phyloP scores from a whole-genome alignment of 257 asterid genomes.

The Prunella vulgaris region DNA sequence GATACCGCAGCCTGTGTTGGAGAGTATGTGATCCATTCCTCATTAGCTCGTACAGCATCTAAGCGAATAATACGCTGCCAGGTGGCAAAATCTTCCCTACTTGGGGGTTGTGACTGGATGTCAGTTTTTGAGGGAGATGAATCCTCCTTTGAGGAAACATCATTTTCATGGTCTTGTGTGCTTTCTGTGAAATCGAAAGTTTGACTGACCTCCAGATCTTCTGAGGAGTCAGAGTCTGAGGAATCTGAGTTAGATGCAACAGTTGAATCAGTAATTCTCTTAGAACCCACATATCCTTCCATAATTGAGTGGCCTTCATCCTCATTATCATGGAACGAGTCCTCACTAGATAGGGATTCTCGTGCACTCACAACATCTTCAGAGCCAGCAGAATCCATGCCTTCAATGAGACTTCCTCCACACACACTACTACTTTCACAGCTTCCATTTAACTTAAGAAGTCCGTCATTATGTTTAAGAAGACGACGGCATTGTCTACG shows the following conservation, averaged over 20 bases:
- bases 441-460: slow-evolving; percentile 28
- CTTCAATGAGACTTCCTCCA: slow-evolving; percentile 37
- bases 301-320: slow-evolving; percentile 35
- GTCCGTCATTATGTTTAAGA: slow-evolving; percentile 37
- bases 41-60: slow-evolving; percentile 83
- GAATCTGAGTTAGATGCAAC: slow-evolving; percentile 39
- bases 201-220: slow-evolving; percentile 58
- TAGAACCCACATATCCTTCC: slow-evolving; percentile 41
- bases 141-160: slow-evolving; percentile 9
- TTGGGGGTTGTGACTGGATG: slow-evolving; percentile 44
- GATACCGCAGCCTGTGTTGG: slow-evolving; percentile 51
- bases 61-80: slow-evolving; percentile 89
- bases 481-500: slow-evolving; percentile 59
- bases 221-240: slow-evolving; percentile 74
- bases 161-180: slow-evolving; percentile 38
- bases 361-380: slow-evolving; percentile 79
- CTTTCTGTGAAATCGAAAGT: slow-evolving; percentile 53
- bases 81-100: slow-evolving; percentile 59
- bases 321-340: slow-evolving; percentile 36
- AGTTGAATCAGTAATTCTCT: slow-evolving; percentile 39
- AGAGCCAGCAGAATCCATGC: slow-evolving; percentile 61
- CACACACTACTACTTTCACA: slow-evolving; percentile 36
- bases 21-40: slow-evolving; percentile 62
- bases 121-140: slow-evolving; percentile 41
- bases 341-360: slow-evolving; percentile 86